Base-by-base conservation (phyloP, 2,329 filamentous ascomycete genomes). In the Neonectria faginata region DNA sequence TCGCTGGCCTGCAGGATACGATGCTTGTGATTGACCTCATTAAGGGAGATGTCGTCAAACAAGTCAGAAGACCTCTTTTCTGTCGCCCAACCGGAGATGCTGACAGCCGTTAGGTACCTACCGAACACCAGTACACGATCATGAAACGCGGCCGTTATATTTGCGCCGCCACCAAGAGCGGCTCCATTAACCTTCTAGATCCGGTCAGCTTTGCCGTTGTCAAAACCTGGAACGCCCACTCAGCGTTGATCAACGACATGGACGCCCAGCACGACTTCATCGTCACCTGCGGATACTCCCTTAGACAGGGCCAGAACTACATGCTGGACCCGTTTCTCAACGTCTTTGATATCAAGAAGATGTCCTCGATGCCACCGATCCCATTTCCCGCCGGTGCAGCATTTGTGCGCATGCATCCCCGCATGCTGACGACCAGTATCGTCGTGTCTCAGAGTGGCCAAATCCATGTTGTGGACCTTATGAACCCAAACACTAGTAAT, bases 251-350 rank as follows among this genome's bases (percentile, higher is more conserved):
- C 76, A 97, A 93, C 78, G 95, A 98, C 77, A 97, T 99, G 92
- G 96, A 99, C 81, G 93, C 94, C 9, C 92, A 96, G 75, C 93
- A 96, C 74, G 95, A 98, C 77, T 96, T 96, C 70, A 89, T 99
- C 58, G 92, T 98, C 22, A 98, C 96, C 5, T 99, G 96, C 78
- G 96, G 96, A 39, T 97, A 93, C 79, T 97, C 95, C 1, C 86
- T 93, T 25, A 89, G 95, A 70, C 93, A 94, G 74, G 79, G 81
- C 2, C 82, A 83, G 61, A 89, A 89, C 44, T 92, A 92, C 67
- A 94, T 97, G 82, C 88, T 97, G 36, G 96, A 99, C 75, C 93
- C 94, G 0, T 90, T 98, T 63, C 93, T 97, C 64, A 97, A 97
- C 72, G 94, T 98, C 36, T 98, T 97, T 75, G 95, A 98, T 75